phyloP scores from a whole-genome alignment of 257 asterid species.

The Solanum gandarillasii region DNA sequence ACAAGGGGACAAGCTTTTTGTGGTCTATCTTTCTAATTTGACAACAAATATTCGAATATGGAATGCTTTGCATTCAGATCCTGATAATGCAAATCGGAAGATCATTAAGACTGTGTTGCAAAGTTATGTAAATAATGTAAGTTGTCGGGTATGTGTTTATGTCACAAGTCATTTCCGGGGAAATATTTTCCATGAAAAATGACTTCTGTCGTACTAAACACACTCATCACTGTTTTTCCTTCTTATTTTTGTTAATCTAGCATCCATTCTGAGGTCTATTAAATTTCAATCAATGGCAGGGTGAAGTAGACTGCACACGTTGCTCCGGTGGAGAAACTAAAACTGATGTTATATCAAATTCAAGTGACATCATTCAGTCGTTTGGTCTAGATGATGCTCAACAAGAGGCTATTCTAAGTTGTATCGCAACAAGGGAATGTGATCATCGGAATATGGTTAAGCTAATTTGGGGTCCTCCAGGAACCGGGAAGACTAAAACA shows the following conservation, averaged over 20 bases:
- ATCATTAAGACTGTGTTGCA: constrained; percentile 18
- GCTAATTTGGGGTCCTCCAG: constrained; percentile 53
- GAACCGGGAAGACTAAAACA: constrained; percentile 46
- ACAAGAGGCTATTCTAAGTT: constrained; percentile 18
- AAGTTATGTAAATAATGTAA: constrained; percentile 13
- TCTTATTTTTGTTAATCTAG: not conserved
- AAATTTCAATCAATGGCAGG: constrained; percentile 2
- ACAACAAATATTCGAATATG: constrained; percentile 42
- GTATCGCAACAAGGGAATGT: constrained; percentile 23
- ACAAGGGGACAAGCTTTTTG: constrained; percentile 5
- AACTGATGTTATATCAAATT: not conserved
- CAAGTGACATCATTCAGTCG: not conserved
- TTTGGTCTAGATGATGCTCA: constrained; percentile 31
- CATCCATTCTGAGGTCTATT: not conserved
- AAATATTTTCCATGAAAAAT: not conserved
- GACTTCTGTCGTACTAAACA: not conserved
- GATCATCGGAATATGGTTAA: constrained; percentile 13
- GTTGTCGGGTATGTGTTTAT: not conserved
- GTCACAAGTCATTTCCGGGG: not conserved
- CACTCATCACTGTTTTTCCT: not conserved
- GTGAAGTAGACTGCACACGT: constrained; percentile 10
- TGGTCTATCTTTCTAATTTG: constrained; percentile 36
- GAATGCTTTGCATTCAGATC: constrained; percentile 22
- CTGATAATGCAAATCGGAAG: not conserved
- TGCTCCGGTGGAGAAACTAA: not conserved